Conservation (phyloP, 2,329 filamentous ascomycete genomes). For the Trichophyton verrucosum region DNA sequence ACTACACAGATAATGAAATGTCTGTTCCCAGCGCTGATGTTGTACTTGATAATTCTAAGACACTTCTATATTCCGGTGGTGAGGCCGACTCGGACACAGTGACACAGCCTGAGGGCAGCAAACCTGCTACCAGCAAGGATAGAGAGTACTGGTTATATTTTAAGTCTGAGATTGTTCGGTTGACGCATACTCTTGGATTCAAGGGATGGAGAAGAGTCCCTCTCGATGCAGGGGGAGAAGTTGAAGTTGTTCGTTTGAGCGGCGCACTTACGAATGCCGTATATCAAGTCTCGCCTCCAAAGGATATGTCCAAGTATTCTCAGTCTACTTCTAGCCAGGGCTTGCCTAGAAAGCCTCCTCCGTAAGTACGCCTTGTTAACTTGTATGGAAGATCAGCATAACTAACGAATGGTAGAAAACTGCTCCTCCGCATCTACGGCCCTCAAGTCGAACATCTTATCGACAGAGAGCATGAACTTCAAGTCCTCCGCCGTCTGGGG, state of each 20-base stretch:
- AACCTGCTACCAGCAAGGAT: conserved; percentile 49
- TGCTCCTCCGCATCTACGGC: conserved; percentile 84
- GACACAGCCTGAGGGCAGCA: conserved; percentile 18
- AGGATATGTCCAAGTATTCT: conserved; percentile 41
- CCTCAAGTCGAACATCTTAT: conserved; percentile 93
- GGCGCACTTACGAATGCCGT: conserved; percentile 93
- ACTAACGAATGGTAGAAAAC: conserved; percentile 41
- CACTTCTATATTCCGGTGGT: conserved; percentile 60
- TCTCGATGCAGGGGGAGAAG: conserved; percentile 30
- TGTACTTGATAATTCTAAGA: conserved; percentile 79
- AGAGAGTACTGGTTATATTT: conserved; percentile 69
- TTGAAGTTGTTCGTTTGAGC: conserved; percentile 46
- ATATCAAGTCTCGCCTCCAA: conserved; percentile 79
- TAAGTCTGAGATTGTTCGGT: conserved; percentile 81
- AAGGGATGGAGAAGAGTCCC: conserved; percentile 85
- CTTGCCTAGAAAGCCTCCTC: conserved; percentile 38
- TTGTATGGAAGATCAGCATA: background rate
- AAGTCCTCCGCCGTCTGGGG: conserved; percentile 71
- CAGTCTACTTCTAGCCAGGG: conserved; percentile 27
- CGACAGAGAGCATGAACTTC: conserved; percentile 78
- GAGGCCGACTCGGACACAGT: conserved; percentile 26
- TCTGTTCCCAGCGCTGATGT: conserved; percentile 78
- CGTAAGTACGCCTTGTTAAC: conserved; percentile 31
- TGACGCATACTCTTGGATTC: conserved; percentile 75
- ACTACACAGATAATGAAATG: conserved; percentile 67